Conservation (phyloP, 257 asterid genomes). For the Jacaranda copaia region DNA sequence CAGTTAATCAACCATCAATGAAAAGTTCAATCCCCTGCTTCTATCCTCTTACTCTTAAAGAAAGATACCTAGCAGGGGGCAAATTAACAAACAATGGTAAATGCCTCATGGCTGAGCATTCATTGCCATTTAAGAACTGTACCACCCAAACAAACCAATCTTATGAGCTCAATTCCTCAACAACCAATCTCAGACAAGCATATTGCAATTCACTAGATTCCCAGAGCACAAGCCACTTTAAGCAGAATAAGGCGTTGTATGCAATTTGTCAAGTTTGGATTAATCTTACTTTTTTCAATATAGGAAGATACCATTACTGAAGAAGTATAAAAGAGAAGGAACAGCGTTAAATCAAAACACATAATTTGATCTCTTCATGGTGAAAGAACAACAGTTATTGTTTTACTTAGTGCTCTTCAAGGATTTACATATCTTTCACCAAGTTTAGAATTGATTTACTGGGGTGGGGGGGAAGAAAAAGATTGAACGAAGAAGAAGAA, state of each 20-base stretch:
- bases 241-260: neutral
- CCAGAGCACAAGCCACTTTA: conserved; percentile 20
- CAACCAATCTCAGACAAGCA: conserved; percentile 2
- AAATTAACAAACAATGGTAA: conserved; percentile 11
- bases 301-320: neutral
- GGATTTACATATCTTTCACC: neutral
- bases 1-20: too few species aligned
- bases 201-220: conserved; percentile 29
- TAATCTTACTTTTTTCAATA: conserved; percentile 8
- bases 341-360: neutral
- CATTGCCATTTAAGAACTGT: conserved; percentile 17
- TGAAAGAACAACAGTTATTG: neutral
- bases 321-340: neutral
- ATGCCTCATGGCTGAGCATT: conserved; percentile 3
- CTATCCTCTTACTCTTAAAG: too few species aligned
- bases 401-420: neutral
- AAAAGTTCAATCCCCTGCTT: too few species aligned
- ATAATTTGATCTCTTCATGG: neutral
- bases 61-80: too few species aligned
- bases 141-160: neutral
- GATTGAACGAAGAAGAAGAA: too few species aligned
- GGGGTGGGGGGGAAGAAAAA: too few species aligned
- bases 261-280: conserved; percentile 20
- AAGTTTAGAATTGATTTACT: neutral
- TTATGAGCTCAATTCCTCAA: conserved; percentile 21